Conservation (phyloP, 768 basidiomycete genomes). For the Hypsizygus marmoreus region DNA sequence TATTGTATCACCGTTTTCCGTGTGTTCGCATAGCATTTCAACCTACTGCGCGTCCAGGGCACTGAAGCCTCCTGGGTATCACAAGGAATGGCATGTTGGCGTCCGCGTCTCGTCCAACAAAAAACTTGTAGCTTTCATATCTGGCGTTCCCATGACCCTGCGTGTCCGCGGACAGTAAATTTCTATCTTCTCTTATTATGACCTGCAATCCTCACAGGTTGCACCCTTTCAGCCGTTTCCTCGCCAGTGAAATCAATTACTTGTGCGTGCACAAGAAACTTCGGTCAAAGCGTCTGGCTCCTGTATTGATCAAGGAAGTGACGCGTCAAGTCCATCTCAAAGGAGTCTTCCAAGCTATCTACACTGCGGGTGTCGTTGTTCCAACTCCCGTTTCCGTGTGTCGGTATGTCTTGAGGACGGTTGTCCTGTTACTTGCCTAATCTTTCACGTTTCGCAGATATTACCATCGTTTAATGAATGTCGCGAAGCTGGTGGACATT, state of each 20-base stretch:
- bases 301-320: constrained; percentile 96
- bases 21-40: constrained; percentile 2
- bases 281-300: constrained; percentile 91
- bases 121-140: constrained; percentile 96
- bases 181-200: neutral
- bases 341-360: constrained; percentile 95
- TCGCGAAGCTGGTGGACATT: constrained; percentile 88
- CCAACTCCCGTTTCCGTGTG: constrained; percentile 93
- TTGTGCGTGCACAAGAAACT: constrained; percentile 98
- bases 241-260: constrained; percentile 92
- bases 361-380: constrained; percentile 90
- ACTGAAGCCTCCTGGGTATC: constrained; percentile 89
- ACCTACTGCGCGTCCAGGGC: constrained; percentile 58
- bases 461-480: constrained; percentile 88
- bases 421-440: constrained; percentile 10
- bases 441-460: constrained; percentile 72
- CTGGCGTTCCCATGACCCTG: constrained; percentile 84
- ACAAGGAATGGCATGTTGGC: constrained; percentile 94
- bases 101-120: constrained; percentile 89
- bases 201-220: neutral
- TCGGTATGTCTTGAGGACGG: constrained; percentile 45
- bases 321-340: constrained; percentile 89
- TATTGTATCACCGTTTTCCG: constrained; percentile 28
- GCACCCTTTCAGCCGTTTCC: constrained; percentile 40
- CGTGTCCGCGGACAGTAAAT: constrained; percentile 84